These are phyloP conservation scores for Neobulgaria alba DNA, from an alignment of 2,329 filamentous ascomycete genomes.

Conservation along the genomic window DNA sequence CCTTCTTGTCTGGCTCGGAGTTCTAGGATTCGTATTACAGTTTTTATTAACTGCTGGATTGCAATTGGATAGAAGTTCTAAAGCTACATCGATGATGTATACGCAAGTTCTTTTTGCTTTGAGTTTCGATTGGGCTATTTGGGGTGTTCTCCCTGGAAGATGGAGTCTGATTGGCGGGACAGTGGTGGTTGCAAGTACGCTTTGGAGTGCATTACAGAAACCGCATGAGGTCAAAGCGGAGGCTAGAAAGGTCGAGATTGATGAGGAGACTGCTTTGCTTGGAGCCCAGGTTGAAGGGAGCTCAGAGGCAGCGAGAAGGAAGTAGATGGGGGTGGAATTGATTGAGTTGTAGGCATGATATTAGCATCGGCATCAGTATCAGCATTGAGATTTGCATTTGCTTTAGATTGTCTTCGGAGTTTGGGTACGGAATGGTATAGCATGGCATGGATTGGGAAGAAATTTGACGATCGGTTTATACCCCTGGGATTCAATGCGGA, in stretches of 20 bases:
- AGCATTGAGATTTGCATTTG: too few species aligned
- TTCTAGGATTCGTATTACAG: conserved; percentile 76
- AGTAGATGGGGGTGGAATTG: too few species aligned
- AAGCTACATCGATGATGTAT: conserved; percentile 55
- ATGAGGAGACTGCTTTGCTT: conserved; percentile 26
- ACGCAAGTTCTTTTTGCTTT: conserved; percentile 60
- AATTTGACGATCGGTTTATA: too few species aligned
- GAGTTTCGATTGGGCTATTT: conserved; percentile 25
- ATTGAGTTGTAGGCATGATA: too few species aligned
- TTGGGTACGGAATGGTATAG: too few species aligned
- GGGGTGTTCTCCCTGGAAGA: conserved; percentile 22
- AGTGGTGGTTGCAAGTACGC: conserved; percentile 25
- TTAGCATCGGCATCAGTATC: too few species aligned
- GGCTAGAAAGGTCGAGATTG: conserved; percentile 5
- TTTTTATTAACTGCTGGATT: conserved; percentile 76
- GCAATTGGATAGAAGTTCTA: conserved; percentile 29
- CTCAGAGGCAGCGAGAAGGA: neutral
- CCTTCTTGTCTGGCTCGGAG: conserved; percentile 59
- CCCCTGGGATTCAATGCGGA: too few species aligned
- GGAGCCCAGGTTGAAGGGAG: conserved; percentile 8
- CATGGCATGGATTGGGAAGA: too few species aligned
- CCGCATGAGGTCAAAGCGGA: neutral
- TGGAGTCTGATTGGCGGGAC: conserved; percentile 25
- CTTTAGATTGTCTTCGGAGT: too few species aligned
- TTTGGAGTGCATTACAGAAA: conserved; percentile 26